Percentiles rank a stretch among this genome's conserved stretches.
phyloP scores from a whole-genome alignment of 257 asterid species.

The Parsonsia alboflavescens region DNA sequence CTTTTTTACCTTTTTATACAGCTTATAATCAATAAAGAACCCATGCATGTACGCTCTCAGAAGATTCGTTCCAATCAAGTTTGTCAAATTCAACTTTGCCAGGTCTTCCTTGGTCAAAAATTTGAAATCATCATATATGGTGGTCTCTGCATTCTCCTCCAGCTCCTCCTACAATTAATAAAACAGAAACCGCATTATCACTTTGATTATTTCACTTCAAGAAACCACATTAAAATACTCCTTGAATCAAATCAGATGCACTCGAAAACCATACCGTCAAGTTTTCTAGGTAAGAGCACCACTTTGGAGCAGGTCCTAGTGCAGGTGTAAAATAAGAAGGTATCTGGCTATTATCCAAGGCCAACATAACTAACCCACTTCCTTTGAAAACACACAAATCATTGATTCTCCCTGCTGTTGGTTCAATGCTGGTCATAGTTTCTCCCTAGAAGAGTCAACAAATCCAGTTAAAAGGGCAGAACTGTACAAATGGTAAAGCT shows the following conservation, averaged over 20 bases:
- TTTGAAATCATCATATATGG: conserved; percentile 87
- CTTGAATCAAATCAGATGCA: conserved; percentile 16
- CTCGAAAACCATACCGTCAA: conserved; percentile 50
- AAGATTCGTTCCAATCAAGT: conserved; percentile 77
- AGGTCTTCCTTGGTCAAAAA: conserved; percentile 89
- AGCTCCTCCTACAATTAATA: conserved; percentile 65
- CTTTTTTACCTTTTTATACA: conserved; percentile 68
- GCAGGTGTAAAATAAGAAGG: conserved; percentile 94
- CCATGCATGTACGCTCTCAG: conserved; percentile 96
- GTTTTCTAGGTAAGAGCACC: conserved; percentile 83
- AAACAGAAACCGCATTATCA: conserved; percentile 12
- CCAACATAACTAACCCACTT: conserved; percentile 80
- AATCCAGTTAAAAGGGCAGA: conserved; percentile 19
- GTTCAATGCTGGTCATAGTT: conserved; percentile 94
- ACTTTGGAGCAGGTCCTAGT: conserved; percentile 97
- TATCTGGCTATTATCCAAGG: conserved; percentile 82
- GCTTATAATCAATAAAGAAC: conserved; percentile 68
- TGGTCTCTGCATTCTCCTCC: conserved; percentile 81
- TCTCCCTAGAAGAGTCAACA: conserved; percentile 64
- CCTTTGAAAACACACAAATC: conserved; percentile 75
- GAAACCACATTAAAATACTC: conserved; percentile 2
- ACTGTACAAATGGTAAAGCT: background rate
- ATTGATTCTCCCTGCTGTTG: conserved; percentile 72
- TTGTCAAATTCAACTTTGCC: conserved; percentile 58
- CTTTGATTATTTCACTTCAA: background rate